A percentile compares a stretch with the other conserved stretches of the same genome.
Conservation (phyloP, 2,329 filamentous ascomycete species). For the Exophiala calicioides region DNA sequence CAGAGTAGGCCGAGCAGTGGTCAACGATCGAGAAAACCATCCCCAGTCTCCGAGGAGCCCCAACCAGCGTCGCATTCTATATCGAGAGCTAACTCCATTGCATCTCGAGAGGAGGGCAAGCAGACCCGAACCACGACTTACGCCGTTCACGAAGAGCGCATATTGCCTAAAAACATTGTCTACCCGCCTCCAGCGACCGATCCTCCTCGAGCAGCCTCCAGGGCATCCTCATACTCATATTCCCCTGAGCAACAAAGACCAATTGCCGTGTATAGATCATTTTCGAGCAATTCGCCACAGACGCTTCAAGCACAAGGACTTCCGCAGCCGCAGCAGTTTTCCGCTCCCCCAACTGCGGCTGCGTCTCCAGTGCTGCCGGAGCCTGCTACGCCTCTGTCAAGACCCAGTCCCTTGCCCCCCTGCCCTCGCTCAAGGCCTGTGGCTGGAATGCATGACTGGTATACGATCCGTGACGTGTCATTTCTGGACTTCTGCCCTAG, state of each 20-base stretch:
- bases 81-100: conserved; percentile 18
- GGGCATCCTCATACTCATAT: conserved; percentile 25
- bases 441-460: conserved; percentile 73
- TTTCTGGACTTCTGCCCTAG: conserved; percentile 79
- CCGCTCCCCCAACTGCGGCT: conserved; percentile 8
- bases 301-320: conserved; percentile 3
- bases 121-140: conserved; percentile 20
- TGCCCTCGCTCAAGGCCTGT: conserved; percentile 68
- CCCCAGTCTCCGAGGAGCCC: conserved; percentile 21
- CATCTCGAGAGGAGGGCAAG: conserved; percentile 13
- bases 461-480: conserved; percentile 69
- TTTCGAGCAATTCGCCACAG: conserved; percentile 14
- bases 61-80: conserved; percentile 6
- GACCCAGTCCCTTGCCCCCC: conserved; percentile 52
- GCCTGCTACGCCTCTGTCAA: conserved; percentile 1
- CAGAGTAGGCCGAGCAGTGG: conserved; percentile 22
- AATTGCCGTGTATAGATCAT: conserved; percentile 14
- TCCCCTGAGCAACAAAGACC: conserved; percentile 20
- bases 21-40: conserved; percentile 26
- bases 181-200: conserved; percentile 18
- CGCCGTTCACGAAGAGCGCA: conserved; percentile 18
- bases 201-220: conserved; percentile 13
- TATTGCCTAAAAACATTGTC: conserved; percentile 4
- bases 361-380: conserved; percentile 17
- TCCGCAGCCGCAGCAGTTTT: conserved; percentile 11